Evolutionary conservation across 2,329 filamentous ascomycete genomes (phyloP), one percentile per base, ranked within the genome.

Genomic region (Calonectria pseudoturangicola): DNA sequence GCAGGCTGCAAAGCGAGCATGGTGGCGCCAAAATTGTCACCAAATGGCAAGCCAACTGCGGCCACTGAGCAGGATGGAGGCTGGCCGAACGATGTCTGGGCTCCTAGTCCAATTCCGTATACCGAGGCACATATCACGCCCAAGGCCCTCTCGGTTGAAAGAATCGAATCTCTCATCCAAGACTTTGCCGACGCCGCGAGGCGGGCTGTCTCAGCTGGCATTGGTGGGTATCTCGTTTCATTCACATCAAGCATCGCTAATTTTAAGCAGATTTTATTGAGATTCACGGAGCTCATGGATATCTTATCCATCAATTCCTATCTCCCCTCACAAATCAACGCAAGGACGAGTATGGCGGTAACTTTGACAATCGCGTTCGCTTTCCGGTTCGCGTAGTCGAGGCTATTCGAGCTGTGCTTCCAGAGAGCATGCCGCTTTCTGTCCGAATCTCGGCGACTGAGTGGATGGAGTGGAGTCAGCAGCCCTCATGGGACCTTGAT

Each of bases 1-100:
- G 95, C 94, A 0, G 95, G 95, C 2, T 86, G 92, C 68, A 93
- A 93, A 83, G 91, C 89, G 1, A 89, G 86, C 82, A 66, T 56
- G 48, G 25, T 66, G 3, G 50, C 39, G 2, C 63, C 63, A 1
- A 43, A 27, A 18, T 39, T 47, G 4, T 16, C 21, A 16, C 48
- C 48, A 8, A 16, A 18, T 10, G 18, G 25, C 12, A 56, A 67
- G n/a, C 48, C 25, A 18, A 66, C 76, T 47, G 81, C 91, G n/a
- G 92, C 93, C 0, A 84, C 84, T 0, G 85, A 87, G 60, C 87
- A 81, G 27, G 79, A 83, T n/a, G 86, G 86, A 66, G 90, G 90
- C 5, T 92, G 90, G 90, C 88, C 88, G 0, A 83, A 88, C 21
- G 85, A 89, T 63, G 85, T 91, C 7, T 85, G 87, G 69, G 89